Base-by-base conservation (phyloP, 371 early-diverging fungal species). In the Mucor ambiguus region DNA sequence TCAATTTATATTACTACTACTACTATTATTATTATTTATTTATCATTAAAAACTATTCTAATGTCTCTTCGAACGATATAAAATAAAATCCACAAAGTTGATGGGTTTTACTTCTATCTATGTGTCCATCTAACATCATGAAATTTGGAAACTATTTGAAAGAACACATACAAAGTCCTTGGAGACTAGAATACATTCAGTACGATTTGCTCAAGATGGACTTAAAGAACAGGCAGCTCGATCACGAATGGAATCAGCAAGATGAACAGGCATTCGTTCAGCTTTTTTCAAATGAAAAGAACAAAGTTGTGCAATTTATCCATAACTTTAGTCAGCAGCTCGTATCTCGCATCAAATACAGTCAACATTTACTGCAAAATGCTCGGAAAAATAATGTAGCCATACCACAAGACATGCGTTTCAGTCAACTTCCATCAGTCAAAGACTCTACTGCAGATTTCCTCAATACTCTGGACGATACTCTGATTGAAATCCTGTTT, bases 291-390 rank as follows among this genome's bases (percentile, higher is more conserved):
- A 77, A 85, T 24, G 96, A 96, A 74, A 85, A 94, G 30, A 91
- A 88, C 62, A 94, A 93, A 84, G 93, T 93, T 38, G 85, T 87
- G 35, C 78, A 85, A 35, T 96, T 96, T 79, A 90, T 93, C 48
- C 69, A 85, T 57, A 77, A 89, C 64, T 91, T 93, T 72, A 74
- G 87, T 57, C 86, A 86, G 60, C 94, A 94, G 59, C 76, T 94
- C 38, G 80, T 78, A 58, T 83, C 87, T 41, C 86, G 92, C 37
- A 89, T 93, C 9, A 84, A 89, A 68, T 85, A 93, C 71, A 85
- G 89, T 76, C 90, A 95, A 65, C 70, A 81, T 56, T 71, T 78
- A 49, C 82, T 92, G 30, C 62, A 67, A 28, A 61, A 49, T 12
- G 52, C 52, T 52, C 52, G 28, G 16, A 52, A 28, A 22, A 52